Conservation (phyloP, 306 rosid species). For the Vigna radiata region DNA sequence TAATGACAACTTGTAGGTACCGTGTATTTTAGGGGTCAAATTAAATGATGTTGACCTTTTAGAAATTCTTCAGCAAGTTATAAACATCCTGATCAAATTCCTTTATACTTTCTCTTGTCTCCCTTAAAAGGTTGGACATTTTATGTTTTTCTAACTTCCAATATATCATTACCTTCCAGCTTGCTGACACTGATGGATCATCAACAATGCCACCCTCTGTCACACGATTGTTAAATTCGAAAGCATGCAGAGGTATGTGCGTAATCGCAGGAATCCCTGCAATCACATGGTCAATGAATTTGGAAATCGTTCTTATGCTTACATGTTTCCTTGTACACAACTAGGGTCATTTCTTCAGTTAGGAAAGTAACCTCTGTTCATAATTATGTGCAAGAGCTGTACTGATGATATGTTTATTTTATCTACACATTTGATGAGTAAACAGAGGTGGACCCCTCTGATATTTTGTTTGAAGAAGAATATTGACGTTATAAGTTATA, state of each 20-base stretch:
- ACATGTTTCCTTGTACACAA: not conserved
- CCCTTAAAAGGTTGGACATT: conserved; percentile 16
- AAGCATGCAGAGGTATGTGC: conserved; percentile 91
- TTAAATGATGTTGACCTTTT: conserved; percentile 80
- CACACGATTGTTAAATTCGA: conserved; percentile 78
- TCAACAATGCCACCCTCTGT: conserved; percentile 89
- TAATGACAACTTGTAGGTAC: conserved; percentile 65
- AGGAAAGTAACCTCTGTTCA: conserved; percentile 4
- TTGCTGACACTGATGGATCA: conserved; percentile 93
- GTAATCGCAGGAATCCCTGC: conserved; percentile 5
- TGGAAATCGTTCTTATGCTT: conserved; percentile 30
- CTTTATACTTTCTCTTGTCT: conserved; percentile 26
- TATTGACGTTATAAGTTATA: too few relatives aligned
- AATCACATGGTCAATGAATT: conserved; percentile 11
- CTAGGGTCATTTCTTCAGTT: conserved; percentile 7
- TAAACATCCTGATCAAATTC: conserved; percentile 13
- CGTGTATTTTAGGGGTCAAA: conserved; percentile 86
- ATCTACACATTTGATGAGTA: not conserved
- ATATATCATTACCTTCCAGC: conserved; percentile 56
- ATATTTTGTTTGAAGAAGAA: too few relatives aligned
- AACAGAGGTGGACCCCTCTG: too few relatives aligned
- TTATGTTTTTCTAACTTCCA: conserved; percentile 17
- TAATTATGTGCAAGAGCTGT: not conserved
- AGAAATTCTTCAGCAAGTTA: conserved; percentile 98
- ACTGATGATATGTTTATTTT: not conserved